A percentile compares a stretch with the other conserved stretches of the same genome.
These are phyloP conservation scores for Stephania japonica DNA, from an alignment of 164 flowering plant species.

Conservation along the genomic window DNA sequence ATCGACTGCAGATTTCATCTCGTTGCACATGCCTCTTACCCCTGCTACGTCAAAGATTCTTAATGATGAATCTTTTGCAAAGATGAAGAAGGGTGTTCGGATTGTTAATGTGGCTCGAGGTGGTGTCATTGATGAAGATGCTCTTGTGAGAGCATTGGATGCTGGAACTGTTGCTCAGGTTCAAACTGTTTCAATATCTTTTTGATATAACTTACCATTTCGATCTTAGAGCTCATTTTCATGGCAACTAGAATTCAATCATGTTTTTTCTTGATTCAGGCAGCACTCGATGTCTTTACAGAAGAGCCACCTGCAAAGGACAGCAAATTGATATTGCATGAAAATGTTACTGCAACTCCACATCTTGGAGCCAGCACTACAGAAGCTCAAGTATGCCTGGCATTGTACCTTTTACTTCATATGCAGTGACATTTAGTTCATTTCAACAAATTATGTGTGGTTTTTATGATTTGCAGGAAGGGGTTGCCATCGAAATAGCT, in stretches of 20 bases:
- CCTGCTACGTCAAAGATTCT: conserved; percentile 70
- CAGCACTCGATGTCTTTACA: conserved; percentile 88
- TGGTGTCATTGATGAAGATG: conserved; percentile 87
- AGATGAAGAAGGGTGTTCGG: conserved; percentile 80
- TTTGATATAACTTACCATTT: no score
- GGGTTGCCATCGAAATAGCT: conserved; percentile 32
- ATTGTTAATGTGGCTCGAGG: conserved; percentile 91
- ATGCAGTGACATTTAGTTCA: neutral
- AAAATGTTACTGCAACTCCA: conserved; percentile 71
- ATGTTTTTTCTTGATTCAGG: conserved; percentile 32
- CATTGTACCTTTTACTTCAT: neutral
- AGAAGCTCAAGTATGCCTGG: conserved; percentile 67
- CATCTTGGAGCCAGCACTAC: conserved; percentile 88
- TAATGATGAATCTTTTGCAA: conserved; percentile 73
- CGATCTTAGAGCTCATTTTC: neutral
- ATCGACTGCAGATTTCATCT: conserved; percentile 69
- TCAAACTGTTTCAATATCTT: conserved; percentile 1
- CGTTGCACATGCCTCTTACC: conserved; percentile 86
- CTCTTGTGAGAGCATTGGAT: conserved; percentile 71
- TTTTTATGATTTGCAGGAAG: conserved; percentile 27
- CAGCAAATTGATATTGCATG: conserved; percentile 61
- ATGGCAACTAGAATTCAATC: neutral
- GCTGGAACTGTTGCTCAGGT: conserved; percentile 84
- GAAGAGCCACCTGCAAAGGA: conserved; percentile 69
- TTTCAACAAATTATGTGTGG: neutral